These are phyloP conservation scores for Ogataea populi-albae DNA, from an alignment of 805 yeast genomes.

Conservation along the genomic window DNA sequence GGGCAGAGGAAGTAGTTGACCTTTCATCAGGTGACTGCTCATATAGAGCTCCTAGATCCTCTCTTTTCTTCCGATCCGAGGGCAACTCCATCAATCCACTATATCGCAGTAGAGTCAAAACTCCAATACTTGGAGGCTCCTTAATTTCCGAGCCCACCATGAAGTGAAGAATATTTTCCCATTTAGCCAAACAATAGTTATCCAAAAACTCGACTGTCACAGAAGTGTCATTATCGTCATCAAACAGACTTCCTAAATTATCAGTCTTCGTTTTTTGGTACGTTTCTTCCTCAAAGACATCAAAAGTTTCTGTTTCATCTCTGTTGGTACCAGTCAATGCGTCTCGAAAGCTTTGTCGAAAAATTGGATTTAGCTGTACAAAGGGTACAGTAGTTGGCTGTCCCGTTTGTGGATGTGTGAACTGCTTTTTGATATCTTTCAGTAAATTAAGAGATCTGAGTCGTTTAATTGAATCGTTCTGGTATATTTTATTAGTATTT, in stretches of 20 bases:
- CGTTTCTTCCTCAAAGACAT: conserved; percentile 7
- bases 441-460: conserved; percentile 74
- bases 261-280: conserved; percentile 1
- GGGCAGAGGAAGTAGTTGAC: conserved; percentile 15
- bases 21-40: conserved; percentile 20
- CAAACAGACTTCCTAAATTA: conserved; percentile 52
- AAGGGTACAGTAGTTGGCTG: conserved; percentile 30
- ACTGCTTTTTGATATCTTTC: conserved; percentile 44
- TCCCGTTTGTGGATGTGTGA: conserved; percentile 35
- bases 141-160: conserved; percentile 91
- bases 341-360: conserved; percentile 69
- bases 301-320: conserved; percentile 32
- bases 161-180: conserved; percentile 95
- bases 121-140: conserved; percentile 75
- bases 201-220: conserved; percentile 70
- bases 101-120: conserved; percentile 67
- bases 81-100: conserved; percentile 85
- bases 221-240: conserved; percentile 49
- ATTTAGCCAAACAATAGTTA: conserved; percentile 75
- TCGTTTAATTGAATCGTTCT: conserved; percentile 76
- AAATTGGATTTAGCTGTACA: conserved; percentile 63
- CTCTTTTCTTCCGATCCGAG: conserved; percentile 29
- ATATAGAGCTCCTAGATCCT: conserved; percentile 22
- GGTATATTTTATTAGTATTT: conserved; percentile 41
- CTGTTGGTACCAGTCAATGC: conserved; percentile 70